Evolutionary conservation across 169 alveolate species (phyloP).

Genomic region (Ichthyophthirius multifiliis): DNA sequence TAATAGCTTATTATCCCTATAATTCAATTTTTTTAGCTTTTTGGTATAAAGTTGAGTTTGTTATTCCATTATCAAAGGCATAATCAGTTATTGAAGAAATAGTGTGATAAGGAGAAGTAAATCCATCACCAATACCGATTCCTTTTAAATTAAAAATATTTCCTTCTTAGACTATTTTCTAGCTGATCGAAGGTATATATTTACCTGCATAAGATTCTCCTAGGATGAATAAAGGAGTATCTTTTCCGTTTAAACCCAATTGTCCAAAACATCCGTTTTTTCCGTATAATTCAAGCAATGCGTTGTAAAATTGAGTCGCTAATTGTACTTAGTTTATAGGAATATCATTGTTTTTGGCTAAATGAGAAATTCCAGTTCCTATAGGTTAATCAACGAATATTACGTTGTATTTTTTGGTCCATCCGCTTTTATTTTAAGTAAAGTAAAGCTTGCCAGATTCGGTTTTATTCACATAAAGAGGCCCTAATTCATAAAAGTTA

Average conservation of each 20-base stretch:
- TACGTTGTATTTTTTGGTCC: slow-evolving; percentile 23
- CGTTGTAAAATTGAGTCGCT: slow-evolving; percentile 12
- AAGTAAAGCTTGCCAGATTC: neutral
- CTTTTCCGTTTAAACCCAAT: neutral
- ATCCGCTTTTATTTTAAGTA: slow-evolving; percentile 2
- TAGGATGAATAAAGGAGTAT: slow-evolving; percentile 25
- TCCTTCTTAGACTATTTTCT: slow-evolving; percentile 19
- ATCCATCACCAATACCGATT: slow-evolving; percentile 37
- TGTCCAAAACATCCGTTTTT: slow-evolving; percentile 16
- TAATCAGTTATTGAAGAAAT: neutral
- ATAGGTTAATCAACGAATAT: slow-evolving; percentile 37
- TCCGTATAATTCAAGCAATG: neutral
- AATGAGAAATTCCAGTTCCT: slow-evolving; percentile 28
- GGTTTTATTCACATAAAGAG: neutral
- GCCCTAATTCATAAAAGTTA: slow-evolving; percentile 30
- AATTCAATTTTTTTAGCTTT: neutral
- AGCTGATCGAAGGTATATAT: slow-evolving; percentile 23
- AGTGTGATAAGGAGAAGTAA: slow-evolving; percentile 34
- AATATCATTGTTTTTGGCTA: neutral
- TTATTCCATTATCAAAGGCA: neutral
- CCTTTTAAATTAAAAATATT: slow-evolving; percentile 4
- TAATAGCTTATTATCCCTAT: neutral
- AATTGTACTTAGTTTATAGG: slow-evolving; percentile 3
- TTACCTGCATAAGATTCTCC: slow-evolving; percentile 51
- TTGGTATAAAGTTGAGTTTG: neutral